A percentile compares a stretch with the other conserved stretches of the same genome.
phyloP scores from a whole-genome alignment of 345 rosid genomes.

The Noccaea bulbosa region DNA sequence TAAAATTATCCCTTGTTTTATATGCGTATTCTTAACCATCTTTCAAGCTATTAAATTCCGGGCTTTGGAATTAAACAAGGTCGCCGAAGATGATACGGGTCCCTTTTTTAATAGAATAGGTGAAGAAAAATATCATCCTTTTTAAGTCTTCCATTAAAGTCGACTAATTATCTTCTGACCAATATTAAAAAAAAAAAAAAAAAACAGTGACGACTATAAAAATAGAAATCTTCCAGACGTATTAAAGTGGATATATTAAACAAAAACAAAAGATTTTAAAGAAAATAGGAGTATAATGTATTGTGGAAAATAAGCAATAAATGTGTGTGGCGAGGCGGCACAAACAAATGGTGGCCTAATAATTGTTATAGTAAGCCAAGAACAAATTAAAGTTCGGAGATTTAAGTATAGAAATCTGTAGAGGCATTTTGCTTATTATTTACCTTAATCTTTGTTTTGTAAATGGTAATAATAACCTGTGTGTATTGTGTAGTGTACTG shows the following conservation, averaged over 20 bases:
- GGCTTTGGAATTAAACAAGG: not conserved
- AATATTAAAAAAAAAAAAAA: not conserved
- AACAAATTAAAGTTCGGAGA: conserved; percentile 21
- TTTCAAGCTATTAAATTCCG: not conserved
- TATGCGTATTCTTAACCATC: not conserved
- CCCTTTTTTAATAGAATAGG: not conserved
- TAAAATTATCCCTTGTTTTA: not conserved
- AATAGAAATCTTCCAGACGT: conserved; percentile 1
- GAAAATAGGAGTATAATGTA: conserved; percentile 25
- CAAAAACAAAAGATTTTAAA: not conserved
- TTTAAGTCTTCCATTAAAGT: not conserved
- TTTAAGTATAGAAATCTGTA: conserved; percentile 29
- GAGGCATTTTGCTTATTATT: conserved; percentile 15
- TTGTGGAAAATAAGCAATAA: conserved; percentile 8
- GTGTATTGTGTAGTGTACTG: conserved; percentile 33
- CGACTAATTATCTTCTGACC: not conserved
- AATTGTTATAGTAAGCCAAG: conserved; percentile 24
- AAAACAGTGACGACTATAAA: not conserved
- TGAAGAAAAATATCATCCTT: not conserved
- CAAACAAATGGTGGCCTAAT: conserved; percentile 34
- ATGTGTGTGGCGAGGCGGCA: conserved; percentile 22
- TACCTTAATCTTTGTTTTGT: conserved; percentile 30
- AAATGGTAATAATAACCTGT: conserved; percentile 36
- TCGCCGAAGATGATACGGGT: not conserved
- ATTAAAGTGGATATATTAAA: not conserved